Evolutionary conservation across 129 eudicot species (phyloP).

Genomic region (Chrysanthemum seticuspe): DNA sequence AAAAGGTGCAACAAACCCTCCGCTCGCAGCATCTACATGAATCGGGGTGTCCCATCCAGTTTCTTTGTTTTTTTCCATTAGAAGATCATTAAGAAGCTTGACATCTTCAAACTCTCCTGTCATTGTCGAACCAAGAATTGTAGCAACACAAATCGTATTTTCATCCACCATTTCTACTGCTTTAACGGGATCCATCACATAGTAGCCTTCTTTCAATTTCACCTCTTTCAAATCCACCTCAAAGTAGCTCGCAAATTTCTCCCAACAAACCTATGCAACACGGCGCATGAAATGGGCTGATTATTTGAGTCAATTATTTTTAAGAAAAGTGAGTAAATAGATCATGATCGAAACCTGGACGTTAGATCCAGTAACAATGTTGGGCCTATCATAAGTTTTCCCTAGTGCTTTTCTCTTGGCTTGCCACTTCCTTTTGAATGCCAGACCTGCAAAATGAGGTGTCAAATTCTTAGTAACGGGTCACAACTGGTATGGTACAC

Average conservation of each 20-base stretch:
- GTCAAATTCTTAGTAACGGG: too few relatives aligned
- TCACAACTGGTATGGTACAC: too few relatives aligned
- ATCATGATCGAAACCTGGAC: conserved; percentile 47
- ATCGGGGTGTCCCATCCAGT: conserved; percentile 77
- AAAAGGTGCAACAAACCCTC: conserved; percentile 85
- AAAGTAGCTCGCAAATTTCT: conserved; percentile 75
- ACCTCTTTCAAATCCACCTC: conserved; percentile 80
- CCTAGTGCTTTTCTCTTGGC: conserved; percentile 54
- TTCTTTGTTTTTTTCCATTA: conserved; percentile 51
- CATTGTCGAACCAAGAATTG: conserved; percentile 72
- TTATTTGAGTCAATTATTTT: not conserved
- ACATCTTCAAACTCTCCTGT: conserved; percentile 89
- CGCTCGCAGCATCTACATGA: conserved; percentile 94
- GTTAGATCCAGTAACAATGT: conserved; percentile 76
- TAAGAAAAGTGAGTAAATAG: not conserved
- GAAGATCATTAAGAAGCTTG: conserved; percentile 65
- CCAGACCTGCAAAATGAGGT: conserved; percentile 40
- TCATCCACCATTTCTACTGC: conserved; percentile 87
- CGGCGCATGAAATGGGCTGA: not conserved
- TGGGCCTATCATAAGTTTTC: conserved; percentile 61
- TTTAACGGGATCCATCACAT: conserved; percentile 68
- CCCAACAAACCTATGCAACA: conserved; percentile 66
- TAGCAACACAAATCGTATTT: conserved; percentile 76
- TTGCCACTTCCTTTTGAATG: conserved; percentile 82
- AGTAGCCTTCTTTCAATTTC: conserved; percentile 59